Evolutionary conservation across 768 basidiomycete species (phyloP).

Genomic region (Gloeophyllum trabeum): DNA sequence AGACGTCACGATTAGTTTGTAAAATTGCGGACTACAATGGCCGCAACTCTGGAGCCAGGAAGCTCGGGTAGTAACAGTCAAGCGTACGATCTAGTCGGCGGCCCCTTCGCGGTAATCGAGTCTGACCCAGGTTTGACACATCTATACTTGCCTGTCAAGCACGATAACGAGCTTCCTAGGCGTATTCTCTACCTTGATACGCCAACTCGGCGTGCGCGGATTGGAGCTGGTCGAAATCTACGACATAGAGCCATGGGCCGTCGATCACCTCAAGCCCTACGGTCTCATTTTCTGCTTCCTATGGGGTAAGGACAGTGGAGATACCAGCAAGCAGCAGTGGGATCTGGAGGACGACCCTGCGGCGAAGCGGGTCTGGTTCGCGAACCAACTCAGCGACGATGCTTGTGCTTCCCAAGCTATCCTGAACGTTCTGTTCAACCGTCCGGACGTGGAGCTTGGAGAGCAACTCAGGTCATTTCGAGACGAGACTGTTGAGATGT

Average conservation of each 20-base stretch:
- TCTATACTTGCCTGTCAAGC: not conserved
- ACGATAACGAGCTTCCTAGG: conserved; percentile 17
- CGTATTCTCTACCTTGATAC: conserved; percentile 47
- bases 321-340: conserved; percentile 15
- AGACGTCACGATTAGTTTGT: no score
- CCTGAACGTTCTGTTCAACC: conserved; percentile 49
- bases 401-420: conserved; percentile 56
- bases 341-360: conserved; percentile 33
- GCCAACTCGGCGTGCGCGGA: conserved; percentile 38
- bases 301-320: conserved; percentile 37
- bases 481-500: conserved; percentile 42
- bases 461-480: conserved; percentile 30
- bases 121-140: conserved; percentile 21
- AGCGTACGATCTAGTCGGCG: conserved; percentile 44
- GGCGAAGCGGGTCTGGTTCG: conserved; percentile 52
- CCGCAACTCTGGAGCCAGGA: no score
- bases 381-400: conserved; percentile 56
- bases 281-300: conserved; percentile 57
- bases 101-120: conserved; percentile 52
- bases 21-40: no score
- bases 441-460: conserved; percentile 38
- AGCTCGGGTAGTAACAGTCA: no score
- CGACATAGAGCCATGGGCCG: conserved; percentile 52
- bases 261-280: conserved; percentile 45
- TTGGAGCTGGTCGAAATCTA: conserved; percentile 49